Evolutionary conservation across 495 filamentous ascomycete genomes (phyloP).

Genomic region (Hyphodiscus hymeniophilus): DNA sequence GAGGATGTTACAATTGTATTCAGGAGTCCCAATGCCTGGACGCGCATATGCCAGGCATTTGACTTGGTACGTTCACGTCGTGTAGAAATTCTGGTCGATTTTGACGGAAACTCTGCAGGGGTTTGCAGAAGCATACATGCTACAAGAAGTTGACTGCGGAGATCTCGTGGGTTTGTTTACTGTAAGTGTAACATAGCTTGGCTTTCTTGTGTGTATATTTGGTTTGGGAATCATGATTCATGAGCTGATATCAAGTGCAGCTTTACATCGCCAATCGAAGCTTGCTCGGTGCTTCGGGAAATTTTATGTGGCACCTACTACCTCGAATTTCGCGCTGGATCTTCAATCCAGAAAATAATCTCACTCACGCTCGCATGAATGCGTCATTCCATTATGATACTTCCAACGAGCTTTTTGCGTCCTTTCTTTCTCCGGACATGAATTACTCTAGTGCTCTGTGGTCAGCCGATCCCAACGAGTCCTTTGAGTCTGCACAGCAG

Average conservation of each 20-base stretch:
- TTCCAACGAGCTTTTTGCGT: slow-evolving; percentile 60
- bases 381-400: slow-evolving; percentile 65
- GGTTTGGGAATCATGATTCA: too few relatives aligned
- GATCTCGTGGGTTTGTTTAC: slow-evolving; percentile 56
- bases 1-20: not conserved
- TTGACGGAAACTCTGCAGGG: not conserved
- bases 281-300: slow-evolving; percentile 34
- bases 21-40: not conserved
- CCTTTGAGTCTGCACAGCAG: slow-evolving; percentile 52
- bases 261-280: slow-evolving; percentile 54
- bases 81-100: not conserved
- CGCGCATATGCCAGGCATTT: not conserved
- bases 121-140: slow-evolving; percentile 60
- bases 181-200: slow-evolving; percentile 30
- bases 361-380: slow-evolving; percentile 53
- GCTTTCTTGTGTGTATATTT: too few relatives aligned
- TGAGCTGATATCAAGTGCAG: too few relatives aligned
- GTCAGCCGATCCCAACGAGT: slow-evolving; percentile 38
- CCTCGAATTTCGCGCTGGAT: slow-evolving; percentile 34
- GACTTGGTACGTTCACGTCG: not conserved
- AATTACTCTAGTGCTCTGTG: slow-evolving; percentile 67
- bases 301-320: slow-evolving; percentile 44
- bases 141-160: slow-evolving; percentile 51
- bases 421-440: slow-evolving; percentile 64
- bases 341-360: slow-evolving; percentile 50